Evolutionary conservation across 441 rosid species (phyloP), one percentile per base, ranked within the genome.

Genomic region (Corymbia citriodora): DNA sequence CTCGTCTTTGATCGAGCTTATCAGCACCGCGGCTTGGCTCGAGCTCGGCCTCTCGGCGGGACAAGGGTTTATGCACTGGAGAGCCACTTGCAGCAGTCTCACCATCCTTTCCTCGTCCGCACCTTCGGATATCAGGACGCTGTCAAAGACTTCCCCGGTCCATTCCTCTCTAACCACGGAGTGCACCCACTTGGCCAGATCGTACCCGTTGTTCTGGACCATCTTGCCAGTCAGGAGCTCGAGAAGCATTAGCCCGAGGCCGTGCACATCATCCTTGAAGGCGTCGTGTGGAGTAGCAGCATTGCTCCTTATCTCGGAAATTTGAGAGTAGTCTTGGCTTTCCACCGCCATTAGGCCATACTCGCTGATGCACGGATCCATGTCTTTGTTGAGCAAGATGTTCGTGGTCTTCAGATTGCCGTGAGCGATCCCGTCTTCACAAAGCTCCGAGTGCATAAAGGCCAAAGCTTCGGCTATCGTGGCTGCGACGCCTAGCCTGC

Each of bases 321-420:
- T 11, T 61, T 29, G 63, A 68, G 94, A 25, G 68, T 89, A 92
- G 59, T 92, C 94, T 57, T 90, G 95, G 88, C 83, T 91, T 85
- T 93, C 92, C 18, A 53, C 87, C 63, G 87, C 92, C 94, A 92
- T 94, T 53, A 95, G 91, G 23, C 98, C 97, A 81, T 96, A 95
- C 74, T 96, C 96, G 63, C 94, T 95, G 33, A 95, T 72, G 89
- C 93, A 92, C 15, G 96, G 96, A 61, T 94, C 96, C 95, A 94
- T 93, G 31, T 92, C 92, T 55, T 89, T 82, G 94, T 92, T 83
- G 91, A 96, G 92, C 89, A 96, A 86, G 49, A 95, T 94, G 92
- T 95, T 94, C n/a, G 95, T 90, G 89, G 96, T 93, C 92, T 96
- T 96, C 90, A 96, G 88, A 94, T 94, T 94, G 40, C 97, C 98